phyloP scores from a whole-genome alignment of 192 early-diverging fungal species.

The Umbelopsis sp. region DNA sequence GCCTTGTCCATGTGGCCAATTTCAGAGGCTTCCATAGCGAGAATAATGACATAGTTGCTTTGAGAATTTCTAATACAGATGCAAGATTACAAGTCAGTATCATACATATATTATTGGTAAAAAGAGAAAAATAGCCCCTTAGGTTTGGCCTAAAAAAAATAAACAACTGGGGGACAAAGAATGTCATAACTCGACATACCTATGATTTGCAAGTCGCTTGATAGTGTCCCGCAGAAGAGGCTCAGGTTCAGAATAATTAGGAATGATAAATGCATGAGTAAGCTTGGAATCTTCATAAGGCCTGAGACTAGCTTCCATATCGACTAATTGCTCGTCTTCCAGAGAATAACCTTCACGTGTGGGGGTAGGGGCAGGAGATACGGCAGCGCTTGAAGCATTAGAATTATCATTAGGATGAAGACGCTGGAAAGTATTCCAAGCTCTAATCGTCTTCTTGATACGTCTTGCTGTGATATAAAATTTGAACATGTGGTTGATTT shows the following conservation, averaged over 20 bases:
- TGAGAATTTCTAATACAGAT: slow-evolving; percentile 39
- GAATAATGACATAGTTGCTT: slow-evolving; percentile 59
- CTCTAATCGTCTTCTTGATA: slow-evolving; percentile 42
- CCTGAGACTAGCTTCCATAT: slow-evolving; percentile 37
- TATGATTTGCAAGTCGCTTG: slow-evolving; percentile 65
- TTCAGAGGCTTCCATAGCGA: slow-evolving; percentile 79
- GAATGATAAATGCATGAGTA: slow-evolving; percentile 72
- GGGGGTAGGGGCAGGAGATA: slow-evolving; percentile 28
- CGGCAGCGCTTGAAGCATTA: background rate
- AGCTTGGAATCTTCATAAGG: slow-evolving; percentile 40
- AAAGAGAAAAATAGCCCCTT: slow-evolving; percentile 3
- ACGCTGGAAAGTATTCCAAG: slow-evolving; percentile 36
- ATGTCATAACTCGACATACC: slow-evolving; percentile 36
- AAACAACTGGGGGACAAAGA: background rate
- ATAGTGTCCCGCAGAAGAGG: slow-evolving; percentile 71
- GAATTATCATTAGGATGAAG: slow-evolving; percentile 17
- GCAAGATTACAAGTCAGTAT: background rate
- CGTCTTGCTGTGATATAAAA: slow-evolving; percentile 45
- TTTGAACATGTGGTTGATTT: slow-evolving; percentile 49
- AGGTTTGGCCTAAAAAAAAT: slow-evolving; percentile 3
- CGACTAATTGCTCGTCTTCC: slow-evolving; percentile 27
- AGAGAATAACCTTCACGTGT: slow-evolving; percentile 14
- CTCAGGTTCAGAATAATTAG: slow-evolving; percentile 72
- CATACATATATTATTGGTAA: slow-evolving; percentile 1
- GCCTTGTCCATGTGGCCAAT: slow-evolving; percentile 58